Percentiles rank a stretch among this genome's conserved stretches.
These are phyloP conservation scores for Pichia sp. DNA, from an alignment of 1,139 yeast genomes.

Conservation along the genomic window DNA sequence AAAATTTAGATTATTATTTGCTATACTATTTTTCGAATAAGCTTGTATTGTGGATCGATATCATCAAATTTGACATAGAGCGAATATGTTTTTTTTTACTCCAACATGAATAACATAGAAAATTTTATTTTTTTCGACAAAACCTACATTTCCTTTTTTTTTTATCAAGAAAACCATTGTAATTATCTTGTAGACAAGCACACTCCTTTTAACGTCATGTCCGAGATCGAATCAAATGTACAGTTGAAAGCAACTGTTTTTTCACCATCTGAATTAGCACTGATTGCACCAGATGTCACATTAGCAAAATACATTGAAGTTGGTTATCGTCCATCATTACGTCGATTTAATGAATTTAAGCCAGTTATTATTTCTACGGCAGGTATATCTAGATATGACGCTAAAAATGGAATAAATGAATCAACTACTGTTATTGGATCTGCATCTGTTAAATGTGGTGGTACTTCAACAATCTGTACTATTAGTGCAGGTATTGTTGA, in stretches of 20 bases:
- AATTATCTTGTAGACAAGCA: too few species aligned
- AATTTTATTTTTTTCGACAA: too few species aligned
- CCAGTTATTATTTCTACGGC: slow-evolving; percentile 43
- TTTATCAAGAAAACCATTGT: too few species aligned
- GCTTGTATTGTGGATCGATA: too few species aligned
- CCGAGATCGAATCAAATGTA: slow-evolving; percentile 7
- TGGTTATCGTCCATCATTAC: slow-evolving; percentile 67
- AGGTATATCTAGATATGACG: slow-evolving; percentile 37
- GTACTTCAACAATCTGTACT: slow-evolving; percentile 70
- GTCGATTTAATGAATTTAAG: slow-evolving; percentile 69
- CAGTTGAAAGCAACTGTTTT: slow-evolving; percentile 43
- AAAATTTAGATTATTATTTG: too few species aligned
- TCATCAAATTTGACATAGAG: too few species aligned
- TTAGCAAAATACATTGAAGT: slow-evolving; percentile 69
- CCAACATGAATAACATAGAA: too few species aligned
- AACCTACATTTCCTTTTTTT: too few species aligned
- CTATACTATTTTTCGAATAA: too few species aligned
- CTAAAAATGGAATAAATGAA: slow-evolving; percentile 13
- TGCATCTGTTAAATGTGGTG: slow-evolving; percentile 64
- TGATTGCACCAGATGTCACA: slow-evolving; percentile 81
- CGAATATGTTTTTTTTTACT: too few species aligned
- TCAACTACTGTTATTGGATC: slow-evolving; percentile 54
- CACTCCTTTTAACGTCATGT: too few species aligned
- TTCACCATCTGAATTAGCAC: slow-evolving; percentile 76
- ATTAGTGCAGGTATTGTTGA: slow-evolving; percentile 68